These are phyloP conservation scores for Ilex aquifolium DNA, from an alignment of 257 asterid genomes.

Conservation along the genomic window DNA sequence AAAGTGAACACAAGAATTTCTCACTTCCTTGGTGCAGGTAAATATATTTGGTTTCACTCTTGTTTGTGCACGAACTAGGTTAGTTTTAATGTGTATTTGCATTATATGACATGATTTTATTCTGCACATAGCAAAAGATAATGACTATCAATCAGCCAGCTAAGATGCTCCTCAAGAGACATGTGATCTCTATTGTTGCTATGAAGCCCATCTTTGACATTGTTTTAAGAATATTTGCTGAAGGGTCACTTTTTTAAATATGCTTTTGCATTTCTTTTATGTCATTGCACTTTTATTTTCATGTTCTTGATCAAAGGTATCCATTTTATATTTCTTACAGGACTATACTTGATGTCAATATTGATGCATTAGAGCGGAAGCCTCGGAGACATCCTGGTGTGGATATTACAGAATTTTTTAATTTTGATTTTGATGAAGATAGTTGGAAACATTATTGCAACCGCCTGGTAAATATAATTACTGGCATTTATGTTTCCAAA, in stretches of 20 bases:
- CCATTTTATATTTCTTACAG: slow-evolving; percentile 13
- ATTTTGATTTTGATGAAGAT: slow-evolving; percentile 39
- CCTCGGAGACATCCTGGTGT: slow-evolving; percentile 34
- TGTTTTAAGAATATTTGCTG: neutral
- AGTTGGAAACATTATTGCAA: slow-evolving; percentile 34
- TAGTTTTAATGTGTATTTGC: too few relatives aligned
- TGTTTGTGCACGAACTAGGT: too few relatives aligned
- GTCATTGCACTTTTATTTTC: neutral
- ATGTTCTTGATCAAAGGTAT: neutral
- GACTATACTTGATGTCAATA: slow-evolving; percentile 30
- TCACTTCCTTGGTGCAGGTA: slow-evolving; percentile 36
- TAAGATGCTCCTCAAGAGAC: too few relatives aligned
- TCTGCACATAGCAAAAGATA: too few relatives aligned
- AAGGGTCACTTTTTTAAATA: neutral
- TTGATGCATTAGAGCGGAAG: slow-evolving; percentile 27
- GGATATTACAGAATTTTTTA: slow-evolving; percentile 38
- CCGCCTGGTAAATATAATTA: slow-evolving; percentile 22
- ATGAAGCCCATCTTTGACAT: too few relatives aligned
- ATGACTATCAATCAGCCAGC: too few relatives aligned
- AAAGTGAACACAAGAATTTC: slow-evolving; percentile 16
- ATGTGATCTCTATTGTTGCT: too few relatives aligned
- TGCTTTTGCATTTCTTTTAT: neutral
- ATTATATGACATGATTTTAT: too few relatives aligned
- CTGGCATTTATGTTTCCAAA: neutral
- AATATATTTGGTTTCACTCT: neutral